Evolutionary conservation across 805 yeast species (phyloP), one percentile per base, ranked within the genome.

Genomic region (Priceomyces fermenticarens): DNA sequence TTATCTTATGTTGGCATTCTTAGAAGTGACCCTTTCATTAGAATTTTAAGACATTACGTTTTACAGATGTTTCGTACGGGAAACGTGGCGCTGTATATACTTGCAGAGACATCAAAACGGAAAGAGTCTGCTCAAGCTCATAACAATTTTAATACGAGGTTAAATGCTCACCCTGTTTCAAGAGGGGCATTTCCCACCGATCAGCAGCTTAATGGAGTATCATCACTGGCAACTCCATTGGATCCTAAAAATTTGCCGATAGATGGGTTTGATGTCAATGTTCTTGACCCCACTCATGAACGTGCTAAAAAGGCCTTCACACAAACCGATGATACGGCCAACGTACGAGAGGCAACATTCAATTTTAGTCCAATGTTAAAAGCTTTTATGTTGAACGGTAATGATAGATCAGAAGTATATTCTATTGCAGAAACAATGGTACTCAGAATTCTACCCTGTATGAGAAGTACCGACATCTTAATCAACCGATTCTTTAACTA

Each of bases 1-100:
- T 38, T 69, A 14, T 63, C 73, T 1, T 69, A 65, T 35, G 56
- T 65, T 17, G 74, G 73, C 3, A 46, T 68, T 26, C 62, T 70
- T 4, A 70, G 68, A 44, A 53, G 63, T 35, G 75, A 70, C 43
- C 65, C 68, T 3, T 70, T 62, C 41, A 59, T 65, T 32, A 63
- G 61, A 36, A 54, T 66, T 31, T 51, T 68, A 25, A 52, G 75
- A 16, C 60, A 58, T 20, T 70, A 58, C 47, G 63, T 66, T 8
- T 52, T 65, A 11, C 47, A 55, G 25, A 50, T 68, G 5, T 57
- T 70, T 38, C 48, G 52, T 38, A 49, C 60, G 2, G 74, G 72
- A 13, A 64, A 59, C 38, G 59, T 68, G 42, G 43, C 64, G 1
- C 57, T 55, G 40, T 67, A 56, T 42, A 54, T 60, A 4, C 52